Evolutionary conservation across 2,329 filamentous ascomycete genomes (phyloP), one percentile per base, ranked within the genome.

Genomic region (Cladorrhinum sp.): DNA sequence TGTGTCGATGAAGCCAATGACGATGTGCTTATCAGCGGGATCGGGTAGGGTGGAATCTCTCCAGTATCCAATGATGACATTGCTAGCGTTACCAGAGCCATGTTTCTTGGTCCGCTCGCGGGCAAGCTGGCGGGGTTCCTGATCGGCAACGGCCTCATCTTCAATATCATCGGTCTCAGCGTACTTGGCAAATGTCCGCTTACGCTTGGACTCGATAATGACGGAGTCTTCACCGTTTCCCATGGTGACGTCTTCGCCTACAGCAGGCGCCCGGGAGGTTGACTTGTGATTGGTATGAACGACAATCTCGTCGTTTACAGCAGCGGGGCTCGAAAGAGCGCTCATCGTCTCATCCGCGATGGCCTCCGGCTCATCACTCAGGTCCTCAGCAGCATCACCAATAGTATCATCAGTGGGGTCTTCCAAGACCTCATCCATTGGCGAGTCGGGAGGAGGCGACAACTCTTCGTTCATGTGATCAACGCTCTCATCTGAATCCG

Each of bases 1-100:
- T 10, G 83, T 76, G 62, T 88, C 85, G 53, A 87, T 86, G 62
- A 87, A 87, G 4, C 84, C 85, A 53, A 85, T 80, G 0, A 87
- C 82, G 0, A 79, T 78, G 68, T 87, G 85, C 67, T 84, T 86
- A 13, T 78, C 77, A 2, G 73, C 72, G 7, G 75, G 72, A 13
- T 79, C 72, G 0, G 80, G 78, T 0, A 83, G 79, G 2, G 74
- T 73, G 0, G 85, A 87, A 53, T 86, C 82, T 55, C 84, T 78
- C 85, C 85, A 88, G 57, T 83, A 81, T 1, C 85, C 85, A 7
- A 88, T 74, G 4, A 80, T 69, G 4, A 84, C 76, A 3, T 78
- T 77, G 64, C 82, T 83, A 22, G 75, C 72, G 12, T 69, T 71
- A 16, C 68, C 69, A 9, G 66, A 52, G 16, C 67, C 70, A 12